Percentiles rank a stretch among this genome's conserved stretches.
Conservation (phyloP, 2,329 filamentous ascomycete genomes). For the Cordyceps cicadae region DNA sequence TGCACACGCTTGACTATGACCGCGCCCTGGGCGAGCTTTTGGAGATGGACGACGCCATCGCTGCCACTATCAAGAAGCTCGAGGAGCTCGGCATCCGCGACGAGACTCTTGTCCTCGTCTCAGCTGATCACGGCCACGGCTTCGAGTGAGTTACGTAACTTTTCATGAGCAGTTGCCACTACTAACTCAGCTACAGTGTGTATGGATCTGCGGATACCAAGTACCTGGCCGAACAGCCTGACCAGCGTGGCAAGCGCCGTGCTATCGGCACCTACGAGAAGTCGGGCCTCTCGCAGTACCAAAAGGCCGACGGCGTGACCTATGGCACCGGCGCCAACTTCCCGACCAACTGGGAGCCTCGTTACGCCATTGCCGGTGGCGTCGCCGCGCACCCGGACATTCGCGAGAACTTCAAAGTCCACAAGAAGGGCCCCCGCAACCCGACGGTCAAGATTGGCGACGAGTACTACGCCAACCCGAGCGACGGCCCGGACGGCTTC, state of each 20-base stretch:
- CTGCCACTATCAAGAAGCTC: slow-evolving; percentile 64
- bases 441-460: slow-evolving; percentile 46
- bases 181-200: slow-evolving; percentile 36
- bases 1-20: slow-evolving; percentile 80
- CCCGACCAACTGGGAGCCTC: slow-evolving; percentile 75
- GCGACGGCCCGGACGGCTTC: slow-evolving; percentile 59
- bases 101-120: slow-evolving; percentile 71
- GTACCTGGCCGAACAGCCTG: slow-evolving; percentile 58
- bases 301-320: slow-evolving; percentile 47
- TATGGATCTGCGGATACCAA: slow-evolving; percentile 74
- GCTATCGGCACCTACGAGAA: slow-evolving; percentile 67
- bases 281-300: slow-evolving; percentile 71
- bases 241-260: slow-evolving; percentile 63
- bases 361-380: slow-evolving; percentile 71
- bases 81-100: slow-evolving; percentile 57
- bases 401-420: slow-evolving; percentile 67
- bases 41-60: slow-evolving; percentile 76
- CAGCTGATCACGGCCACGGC: slow-evolving; percentile 82
- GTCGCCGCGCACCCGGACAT: slow-evolving; percentile 64
- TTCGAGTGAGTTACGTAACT: slow-evolving; percentile 50
- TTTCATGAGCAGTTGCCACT: neutral
- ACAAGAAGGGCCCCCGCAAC: slow-evolving; percentile 54
- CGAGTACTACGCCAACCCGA: slow-evolving; percentile 60
- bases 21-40: slow-evolving; percentile 76
- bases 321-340: slow-evolving; percentile 71